A percentile compares a stretch with the other conserved stretches of the same genome.
These are phyloP conservation scores for Peterozyma xylosa DNA, from an alignment of 805 yeast species.

Conservation along the genomic window DNA sequence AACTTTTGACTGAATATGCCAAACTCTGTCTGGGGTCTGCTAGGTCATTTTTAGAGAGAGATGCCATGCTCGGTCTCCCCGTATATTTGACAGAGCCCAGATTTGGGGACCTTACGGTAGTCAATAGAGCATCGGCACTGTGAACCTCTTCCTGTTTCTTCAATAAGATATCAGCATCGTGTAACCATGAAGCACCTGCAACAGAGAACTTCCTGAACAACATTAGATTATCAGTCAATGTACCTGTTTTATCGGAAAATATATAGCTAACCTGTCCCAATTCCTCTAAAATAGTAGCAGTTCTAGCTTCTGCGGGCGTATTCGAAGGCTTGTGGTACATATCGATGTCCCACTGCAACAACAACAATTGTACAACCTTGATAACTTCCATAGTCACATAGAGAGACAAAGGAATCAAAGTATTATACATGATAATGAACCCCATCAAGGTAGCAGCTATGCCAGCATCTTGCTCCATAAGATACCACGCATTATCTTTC, in stretches of 20 bases:
- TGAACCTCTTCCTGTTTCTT: constrained; percentile 16
- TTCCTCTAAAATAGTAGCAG: constrained; percentile 93
- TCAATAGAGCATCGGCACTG: constrained; percentile 11
- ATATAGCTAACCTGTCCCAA: constrained; percentile 94
- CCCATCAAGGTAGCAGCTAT: constrained; percentile 90
- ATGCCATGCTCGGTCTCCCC: constrained; percentile 56
- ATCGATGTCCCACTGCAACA: constrained; percentile 86
- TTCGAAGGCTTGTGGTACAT: constrained; percentile 82
- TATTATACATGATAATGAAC: constrained; percentile 93
- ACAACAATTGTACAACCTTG: constrained; percentile 75
- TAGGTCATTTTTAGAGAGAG: constrained; percentile 21
- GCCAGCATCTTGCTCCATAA: constrained; percentile 67
- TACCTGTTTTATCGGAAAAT: constrained; percentile 96
- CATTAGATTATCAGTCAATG: constrained; percentile 93
- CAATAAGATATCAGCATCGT: constrained; percentile 51
- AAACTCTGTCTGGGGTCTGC: constrained; percentile 13
- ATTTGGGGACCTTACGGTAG: constrained; percentile 15
- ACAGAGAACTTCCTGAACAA: constrained; percentile 82
- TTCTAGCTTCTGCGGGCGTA: constrained; percentile 91
- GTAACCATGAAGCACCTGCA: constrained; percentile 86
- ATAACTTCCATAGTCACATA: constrained; percentile 96
- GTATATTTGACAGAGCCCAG: constrained; percentile 28
- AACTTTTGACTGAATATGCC: constrained; percentile 16
- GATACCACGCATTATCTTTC: constrained; percentile 61
- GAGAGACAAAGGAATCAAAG: constrained; percentile 87